phyloP scores from a whole-genome alignment of 2,329 filamentous ascomycete species.

The Neoscytalidium dimidiatum region DNA sequence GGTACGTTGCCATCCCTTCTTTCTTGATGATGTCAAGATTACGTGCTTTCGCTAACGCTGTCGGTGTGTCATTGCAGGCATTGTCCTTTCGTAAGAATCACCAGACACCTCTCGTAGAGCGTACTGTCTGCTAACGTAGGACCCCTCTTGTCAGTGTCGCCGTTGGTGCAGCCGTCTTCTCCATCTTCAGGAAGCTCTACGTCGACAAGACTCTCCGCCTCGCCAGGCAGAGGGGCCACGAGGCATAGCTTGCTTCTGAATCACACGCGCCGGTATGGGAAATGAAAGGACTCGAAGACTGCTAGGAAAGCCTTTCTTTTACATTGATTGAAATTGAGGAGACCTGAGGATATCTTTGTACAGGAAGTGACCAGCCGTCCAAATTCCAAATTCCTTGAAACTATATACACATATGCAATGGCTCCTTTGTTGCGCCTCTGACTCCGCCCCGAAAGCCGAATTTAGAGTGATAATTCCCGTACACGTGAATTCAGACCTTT shows the following conservation, averaged over 20 bases:
- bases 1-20: conserved; percentile 63
- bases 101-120: not conserved
- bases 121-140: conserved; percentile 18
- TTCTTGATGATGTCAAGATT: conserved; percentile 2
- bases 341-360: conserved; percentile 12
- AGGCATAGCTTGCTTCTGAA: conserved; percentile 25
- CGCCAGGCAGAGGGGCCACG: conserved; percentile 60
- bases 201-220: conserved; percentile 93
- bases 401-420: not conserved
- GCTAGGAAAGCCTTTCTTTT: not conserved
- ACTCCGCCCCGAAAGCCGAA: conserved; percentile 23
- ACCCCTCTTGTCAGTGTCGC: conserved; percentile 53
- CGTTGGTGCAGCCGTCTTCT: conserved; percentile 79
- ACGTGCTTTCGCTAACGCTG: conserved; percentile 25
- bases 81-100: conserved; percentile 76
- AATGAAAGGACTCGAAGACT: not conserved
- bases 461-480: not conserved
- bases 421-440: conserved; percentile 20
- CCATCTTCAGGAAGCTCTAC: conserved; percentile 75
- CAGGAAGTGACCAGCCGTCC: conserved; percentile 21
- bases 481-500: not conserved
- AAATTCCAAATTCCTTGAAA: conserved; percentile 18
- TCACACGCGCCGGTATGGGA: not conserved
- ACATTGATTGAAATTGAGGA: conserved; percentile 20
- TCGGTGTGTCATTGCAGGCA: conserved; percentile 54